A percentile compares a stretch with the other conserved stretches of the same genome.
These are phyloP conservation scores for Dryas integrifolia DNA, from an alignment of 331 rosid genomes.

Conservation along the genomic window DNA sequence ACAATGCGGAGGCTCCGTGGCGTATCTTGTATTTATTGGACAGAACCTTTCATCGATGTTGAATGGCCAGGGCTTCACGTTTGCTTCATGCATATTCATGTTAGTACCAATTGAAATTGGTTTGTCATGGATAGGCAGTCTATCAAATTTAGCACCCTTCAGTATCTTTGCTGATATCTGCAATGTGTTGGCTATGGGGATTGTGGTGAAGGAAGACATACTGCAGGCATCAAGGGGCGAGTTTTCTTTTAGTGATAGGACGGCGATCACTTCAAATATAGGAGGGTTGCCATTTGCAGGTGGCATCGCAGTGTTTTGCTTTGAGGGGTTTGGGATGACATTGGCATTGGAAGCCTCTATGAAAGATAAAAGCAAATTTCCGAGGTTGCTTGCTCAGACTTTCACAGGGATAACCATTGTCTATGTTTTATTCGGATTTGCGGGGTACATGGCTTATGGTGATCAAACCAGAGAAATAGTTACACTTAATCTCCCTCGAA, in stretches of 20 bases:
- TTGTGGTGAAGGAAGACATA: slow-evolving; percentile 78
- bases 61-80: slow-evolving; percentile 28
- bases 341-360: slow-evolving; percentile 79
- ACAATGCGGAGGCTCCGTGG: slow-evolving; percentile 77
- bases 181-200: slow-evolving; percentile 72
- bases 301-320: slow-evolving; percentile 86
- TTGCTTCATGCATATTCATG: slow-evolving; percentile 48
- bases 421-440: slow-evolving; percentile 69
- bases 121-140: slow-evolving; percentile 71
- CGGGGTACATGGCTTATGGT: slow-evolving; percentile 90
- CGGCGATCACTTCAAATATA: slow-evolving; percentile 59
- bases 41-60: slow-evolving; percentile 68
- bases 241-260: slow-evolving; percentile 57
- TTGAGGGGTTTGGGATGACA: slow-evolving; percentile 92
- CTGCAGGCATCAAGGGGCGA: slow-evolving; percentile 38
- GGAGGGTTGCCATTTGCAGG: slow-evolving; percentile 86
- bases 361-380: slow-evolving; percentile 64
- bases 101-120: slow-evolving; percentile 77
- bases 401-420: slow-evolving; percentile 63
- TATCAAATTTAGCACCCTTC: slow-evolving; percentile 73
- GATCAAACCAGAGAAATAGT: slow-evolving; percentile 81
- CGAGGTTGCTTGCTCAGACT: slow-evolving; percentile 67
- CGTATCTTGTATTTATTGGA: slow-evolving; percentile 78
- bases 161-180: slow-evolving; percentile 80
- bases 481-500: slow-evolving; percentile 77